These are phyloP conservation scores for Dothideomycetidae sp. DNA, from an alignment of 2,329 filamentous ascomycete species.

Conservation along the genomic window DNA sequence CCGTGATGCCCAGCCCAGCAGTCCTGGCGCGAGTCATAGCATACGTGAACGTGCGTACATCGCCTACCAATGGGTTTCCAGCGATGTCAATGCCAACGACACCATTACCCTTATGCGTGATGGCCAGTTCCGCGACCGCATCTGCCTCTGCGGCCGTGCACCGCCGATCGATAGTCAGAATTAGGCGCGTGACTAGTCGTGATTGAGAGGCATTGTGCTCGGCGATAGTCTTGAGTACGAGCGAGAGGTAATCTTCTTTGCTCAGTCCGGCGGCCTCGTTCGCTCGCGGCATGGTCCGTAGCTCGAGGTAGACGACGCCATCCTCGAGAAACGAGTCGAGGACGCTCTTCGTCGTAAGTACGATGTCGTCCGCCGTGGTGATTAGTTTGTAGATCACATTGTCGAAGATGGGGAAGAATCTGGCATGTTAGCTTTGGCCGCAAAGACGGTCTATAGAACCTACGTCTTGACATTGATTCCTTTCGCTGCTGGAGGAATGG, in stretches of 20 bases:
- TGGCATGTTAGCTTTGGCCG: slow-evolving; percentile 21
- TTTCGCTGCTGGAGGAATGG: slow-evolving; percentile 52
- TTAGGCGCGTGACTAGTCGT: slow-evolving; percentile 47
- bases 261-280: slow-evolving; percentile 41
- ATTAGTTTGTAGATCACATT: slow-evolving; percentile 67
- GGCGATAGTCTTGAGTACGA: slow-evolving; percentile 50
- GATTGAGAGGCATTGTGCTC: slow-evolving; percentile 30
- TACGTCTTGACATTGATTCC: slow-evolving; percentile 8
- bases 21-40: slow-evolving; percentile 45
- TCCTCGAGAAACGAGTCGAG: slow-evolving; percentile 53
- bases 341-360: slow-evolving; percentile 50
- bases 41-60: slow-evolving; percentile 44
- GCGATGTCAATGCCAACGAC: slow-evolving; percentile 68
- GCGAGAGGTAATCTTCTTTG: slow-evolving; percentile 49
- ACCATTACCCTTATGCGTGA: slow-evolving; percentile 37
- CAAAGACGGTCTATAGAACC: slow-evolving; percentile 11
- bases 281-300: slow-evolving; percentile 63
- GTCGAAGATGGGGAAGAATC: slow-evolving; percentile 67
- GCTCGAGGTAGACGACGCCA: slow-evolving; percentile 63
- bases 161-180: slow-evolving; percentile 61
- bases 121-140: slow-evolving; percentile 50
- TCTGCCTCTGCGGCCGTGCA: slow-evolving; percentile 44
- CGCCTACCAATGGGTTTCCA: slow-evolving; percentile 54
- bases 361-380: slow-evolving; percentile 40
- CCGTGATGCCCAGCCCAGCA: slow-evolving; percentile 47